A percentile compares a stretch with the other conserved stretches of the same genome.
phyloP scores from a whole-genome alignment of 2,329 filamentous ascomycete genomes.

The Curvularia sp. region DNA sequence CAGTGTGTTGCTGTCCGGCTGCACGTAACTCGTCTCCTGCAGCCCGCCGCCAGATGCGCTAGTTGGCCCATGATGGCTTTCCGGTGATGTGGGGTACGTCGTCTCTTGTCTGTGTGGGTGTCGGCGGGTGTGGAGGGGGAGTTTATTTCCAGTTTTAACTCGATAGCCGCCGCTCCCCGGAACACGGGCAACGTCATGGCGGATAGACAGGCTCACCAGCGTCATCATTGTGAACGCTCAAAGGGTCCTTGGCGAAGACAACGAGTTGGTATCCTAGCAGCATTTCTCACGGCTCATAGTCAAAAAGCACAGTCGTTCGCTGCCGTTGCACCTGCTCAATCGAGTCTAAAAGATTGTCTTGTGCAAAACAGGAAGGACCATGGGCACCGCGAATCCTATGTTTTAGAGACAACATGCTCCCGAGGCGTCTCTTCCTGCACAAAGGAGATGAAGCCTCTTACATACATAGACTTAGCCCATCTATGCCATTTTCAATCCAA shows the following conservation, averaged over 20 bases:
- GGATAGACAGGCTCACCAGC: not conserved
- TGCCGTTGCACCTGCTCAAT: slow-evolving; percentile 19
- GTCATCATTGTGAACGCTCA: not conserved
- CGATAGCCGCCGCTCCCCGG: slow-evolving; percentile 1
- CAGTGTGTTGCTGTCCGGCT: slow-evolving; percentile 9
- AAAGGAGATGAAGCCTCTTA: slow-evolving; percentile 1
- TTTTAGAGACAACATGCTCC: not conserved
- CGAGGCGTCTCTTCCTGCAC: not conserved
- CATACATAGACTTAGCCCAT: not conserved
- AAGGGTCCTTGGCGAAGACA: not conserved
- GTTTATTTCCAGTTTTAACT: slow-evolving; percentile 6
- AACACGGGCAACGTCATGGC: not conserved
- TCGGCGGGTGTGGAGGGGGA: slow-evolving; percentile 4
- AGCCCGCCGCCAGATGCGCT: slow-evolving; percentile 8
- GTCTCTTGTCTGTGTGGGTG: not conserved
- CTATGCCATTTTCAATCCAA: not conserved
- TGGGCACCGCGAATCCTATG: not conserved
- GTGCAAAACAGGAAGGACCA: slow-evolving; percentile 19
- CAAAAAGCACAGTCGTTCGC: not conserved
- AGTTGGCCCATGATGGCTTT: slow-evolving; percentile 1
- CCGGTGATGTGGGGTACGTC: slow-evolving; percentile 24
- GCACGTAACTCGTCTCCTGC: slow-evolving; percentile 11
- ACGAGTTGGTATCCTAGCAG: not conserved
- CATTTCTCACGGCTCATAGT: not conserved
- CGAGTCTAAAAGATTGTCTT: slow-evolving; percentile 11